These are phyloP conservation scores for Clausena lansium DNA, from an alignment of 345 rosid species.

Conservation along the genomic window DNA sequence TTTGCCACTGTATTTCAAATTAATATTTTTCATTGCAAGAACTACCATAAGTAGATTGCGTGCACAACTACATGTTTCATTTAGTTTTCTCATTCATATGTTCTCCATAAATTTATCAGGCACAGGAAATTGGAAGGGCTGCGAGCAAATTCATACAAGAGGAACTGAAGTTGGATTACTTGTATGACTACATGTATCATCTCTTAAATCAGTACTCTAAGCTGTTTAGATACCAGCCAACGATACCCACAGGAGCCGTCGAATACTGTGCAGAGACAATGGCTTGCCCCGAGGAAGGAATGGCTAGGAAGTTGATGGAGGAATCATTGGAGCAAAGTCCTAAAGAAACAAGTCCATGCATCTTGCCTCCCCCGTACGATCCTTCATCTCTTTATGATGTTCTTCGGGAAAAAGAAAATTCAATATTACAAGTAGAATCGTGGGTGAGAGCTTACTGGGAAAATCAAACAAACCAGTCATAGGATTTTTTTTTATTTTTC, in stretches of 20 bases:
- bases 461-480: conserved; percentile 33
- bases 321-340: conserved; percentile 71
- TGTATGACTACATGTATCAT: conserved; percentile 83
- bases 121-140: conserved; percentile 56
- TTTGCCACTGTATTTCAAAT: not conserved
- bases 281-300: conserved; percentile 54
- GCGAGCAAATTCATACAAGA: conserved; percentile 51
- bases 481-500: not conserved
- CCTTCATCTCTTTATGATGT: conserved; percentile 37
- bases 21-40: not conserved
- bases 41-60: not conserved
- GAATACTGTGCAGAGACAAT: conserved; percentile 59
- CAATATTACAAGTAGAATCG: conserved; percentile 26
- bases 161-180: conserved; percentile 61
- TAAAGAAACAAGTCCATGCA: conserved; percentile 53
- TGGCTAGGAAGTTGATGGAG: conserved; percentile 49
- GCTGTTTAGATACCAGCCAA: conserved; percentile 58
- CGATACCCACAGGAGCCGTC: conserved; percentile 38
- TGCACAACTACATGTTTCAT: not conserved
- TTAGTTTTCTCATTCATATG: not conserved
- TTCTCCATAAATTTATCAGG: conserved; percentile 35
- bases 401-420: conserved; percentile 32
- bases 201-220: conserved; percentile 62
- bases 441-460: conserved; percentile 52
- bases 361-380: conserved; percentile 59